phyloP scores from a whole-genome alignment of 2,329 filamentous ascomycete species.

The Fonsecaea pedrosoi region DNA sequence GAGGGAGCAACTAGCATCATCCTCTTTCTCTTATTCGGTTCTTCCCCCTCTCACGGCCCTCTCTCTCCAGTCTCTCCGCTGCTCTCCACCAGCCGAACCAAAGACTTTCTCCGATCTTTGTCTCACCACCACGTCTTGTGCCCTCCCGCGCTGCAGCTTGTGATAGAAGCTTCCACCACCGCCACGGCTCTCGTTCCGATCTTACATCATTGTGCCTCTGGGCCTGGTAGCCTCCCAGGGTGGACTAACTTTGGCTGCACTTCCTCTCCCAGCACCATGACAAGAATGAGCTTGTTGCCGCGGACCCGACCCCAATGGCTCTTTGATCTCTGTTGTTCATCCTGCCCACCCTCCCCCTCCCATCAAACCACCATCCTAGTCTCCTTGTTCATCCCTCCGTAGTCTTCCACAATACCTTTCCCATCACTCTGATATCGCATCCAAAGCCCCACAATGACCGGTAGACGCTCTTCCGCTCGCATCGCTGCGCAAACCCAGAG shows the following conservation, averaged over 20 bases:
- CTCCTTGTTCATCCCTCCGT: not conserved
- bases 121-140: constrained; percentile 9
- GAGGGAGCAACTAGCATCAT: not conserved
- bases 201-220: constrained; percentile 23
- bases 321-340: constrained; percentile 10
- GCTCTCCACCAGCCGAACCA: not conserved
- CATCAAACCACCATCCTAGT: constrained; percentile 7
- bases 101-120: not conserved
- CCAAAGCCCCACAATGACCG: constrained; percentile 25
- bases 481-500: constrained; percentile 46
- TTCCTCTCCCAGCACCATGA: constrained; percentile 12
- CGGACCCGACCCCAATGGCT: constrained; percentile 8
- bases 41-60: not conserved
- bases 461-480: constrained; percentile 46
- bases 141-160: not conserved
- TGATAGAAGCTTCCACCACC: constrained; percentile 3
- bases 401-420: not conserved
- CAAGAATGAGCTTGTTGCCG: constrained; percentile 10
- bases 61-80: not conserved
- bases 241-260: constrained; percentile 24
- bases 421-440: not conserved
- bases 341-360: constrained; percentile 5
- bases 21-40: too few species aligned
- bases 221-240: not conserved
- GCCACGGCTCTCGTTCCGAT: constrained; percentile 7